Conservation (phyloP, 805 yeast genomes). For the Tetrapisispora fleetii region DNA sequence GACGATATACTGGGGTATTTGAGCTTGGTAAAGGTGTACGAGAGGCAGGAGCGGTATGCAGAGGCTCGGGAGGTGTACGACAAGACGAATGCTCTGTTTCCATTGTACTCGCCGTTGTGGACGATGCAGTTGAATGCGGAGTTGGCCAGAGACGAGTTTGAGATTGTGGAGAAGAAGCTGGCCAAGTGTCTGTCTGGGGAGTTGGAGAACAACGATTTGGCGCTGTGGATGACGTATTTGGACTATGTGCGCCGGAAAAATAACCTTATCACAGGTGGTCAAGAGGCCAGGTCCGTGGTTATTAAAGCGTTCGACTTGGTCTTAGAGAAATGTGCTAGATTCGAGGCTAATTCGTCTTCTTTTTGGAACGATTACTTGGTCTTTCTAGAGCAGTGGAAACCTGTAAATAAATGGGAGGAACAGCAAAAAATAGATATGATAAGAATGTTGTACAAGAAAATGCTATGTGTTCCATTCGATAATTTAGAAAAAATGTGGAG, state of each 20-base stretch:
- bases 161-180: constrained; percentile 56
- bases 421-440: constrained; percentile 71
- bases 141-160: constrained; percentile 53
- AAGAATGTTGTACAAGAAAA: constrained; percentile 60
- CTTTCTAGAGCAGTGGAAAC: constrained; percentile 69
- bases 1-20: constrained; percentile 49
- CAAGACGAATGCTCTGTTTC: constrained; percentile 52
- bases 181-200: constrained; percentile 46
- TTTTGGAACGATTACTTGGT: constrained; percentile 80
- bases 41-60: constrained; percentile 47
- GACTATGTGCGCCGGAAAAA: constrained; percentile 60
- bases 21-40: constrained; percentile 39
- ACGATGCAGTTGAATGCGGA: constrained; percentile 57
- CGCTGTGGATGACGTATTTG: constrained; percentile 69
- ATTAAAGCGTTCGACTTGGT: constrained; percentile 81
- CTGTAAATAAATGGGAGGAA: constrained; percentile 72
- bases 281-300: constrained; percentile 62
- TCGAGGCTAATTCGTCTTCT: constrained; percentile 56
- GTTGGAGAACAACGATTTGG: constrained; percentile 40
- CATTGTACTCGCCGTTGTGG: constrained; percentile 68
- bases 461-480: constrained; percentile 65
- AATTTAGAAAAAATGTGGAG: constrained; percentile 75
- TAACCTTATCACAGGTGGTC: constrained; percentile 72
- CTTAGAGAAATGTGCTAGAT: constrained; percentile 58
- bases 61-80: constrained; percentile 51